Conservation (phyloP, 2,329 filamentous ascomycete species). For the Pseudopyrenochaeta lycopersici region DNA sequence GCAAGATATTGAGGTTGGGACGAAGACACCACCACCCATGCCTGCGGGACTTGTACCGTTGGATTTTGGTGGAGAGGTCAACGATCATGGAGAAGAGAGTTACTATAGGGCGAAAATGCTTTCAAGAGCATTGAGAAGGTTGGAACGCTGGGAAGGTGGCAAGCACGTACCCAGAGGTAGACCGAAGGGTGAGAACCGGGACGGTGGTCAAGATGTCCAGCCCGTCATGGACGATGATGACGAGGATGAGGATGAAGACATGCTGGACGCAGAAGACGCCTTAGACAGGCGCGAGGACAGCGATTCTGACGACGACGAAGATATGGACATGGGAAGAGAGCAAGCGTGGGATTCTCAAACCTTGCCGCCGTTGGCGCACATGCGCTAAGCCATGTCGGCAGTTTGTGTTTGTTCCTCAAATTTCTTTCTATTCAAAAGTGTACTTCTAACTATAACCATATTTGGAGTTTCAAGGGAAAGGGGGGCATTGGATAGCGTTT, state of each 20-base stretch:
- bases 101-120: conserved; percentile 72
- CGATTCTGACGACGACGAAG: conserved; percentile 15
- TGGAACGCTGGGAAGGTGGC: conserved; percentile 73
- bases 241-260: conserved; percentile 18
- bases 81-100: conserved; percentile 81
- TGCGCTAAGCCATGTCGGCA: conserved; percentile 1
- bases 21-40: conserved; percentile 43
- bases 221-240: conserved; percentile 8
- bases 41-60: conserved; percentile 68
- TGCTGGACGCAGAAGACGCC: conserved; percentile 42
- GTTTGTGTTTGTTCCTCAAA: no score
- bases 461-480: no score
- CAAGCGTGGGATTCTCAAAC: conserved; percentile 28
- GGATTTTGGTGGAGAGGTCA: conserved; percentile 62
- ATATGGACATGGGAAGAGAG: conserved; percentile 37
- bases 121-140: conserved; percentile 68
- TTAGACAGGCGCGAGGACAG: background rate
- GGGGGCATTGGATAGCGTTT: no score
- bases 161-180: conserved; percentile 35
- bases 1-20: conserved; percentile 43
- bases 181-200: conserved; percentile 20
- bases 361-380: conserved; percentile 30
- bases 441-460: no score
- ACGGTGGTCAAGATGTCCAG: background rate
- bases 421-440: no score